Base-by-base conservation (phyloP, 352 stramenopile genomes). In the Pythium diclinum region DNA sequence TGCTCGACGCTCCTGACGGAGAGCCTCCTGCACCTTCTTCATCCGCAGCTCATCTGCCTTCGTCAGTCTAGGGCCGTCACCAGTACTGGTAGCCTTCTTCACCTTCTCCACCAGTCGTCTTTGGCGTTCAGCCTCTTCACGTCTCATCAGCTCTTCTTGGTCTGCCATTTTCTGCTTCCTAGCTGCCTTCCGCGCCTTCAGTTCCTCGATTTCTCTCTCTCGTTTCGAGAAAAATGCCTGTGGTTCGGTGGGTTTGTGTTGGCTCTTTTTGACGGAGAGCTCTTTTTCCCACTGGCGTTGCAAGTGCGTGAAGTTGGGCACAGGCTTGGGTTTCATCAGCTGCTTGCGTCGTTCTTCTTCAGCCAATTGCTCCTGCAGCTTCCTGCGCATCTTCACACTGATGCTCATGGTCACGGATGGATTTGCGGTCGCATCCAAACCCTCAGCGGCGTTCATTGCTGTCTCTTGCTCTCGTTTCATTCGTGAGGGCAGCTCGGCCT, bases 251-350 rank as follows among this genome's bases (percentile, higher is more conserved):
- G 57, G 60, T 34, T 61, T 72, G 16, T 70, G 65, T 19, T 72
- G 69, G 25, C 66, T 61, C 42, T 77, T 81, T 54, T 81, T 76
- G 11, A 56, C 59, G 0, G 67, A 63, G 61, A 84, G 28, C 2
- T 70, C 56, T 32, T 73, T 69, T 21, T 86, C 75, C 81, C 79
- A 91, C 38, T 85, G 69, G 1, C 56, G 70, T 47, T 92, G 83
- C 42, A 90, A 60, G 3, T 71, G 67, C 9, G 81, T 71, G 65
- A 92, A 92, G 62, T 92, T 72, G 0, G 83, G 83, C 16, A 89
- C 83, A 1, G 78, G 67, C 61, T 87, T 86, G 7, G 77, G 69
- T 19, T 74, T 76, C 19, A 56, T 59, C 10, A 59, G 62, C 14
- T 57, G 72, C n/a, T 56, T 34, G 16, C 59, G 47, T 2, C 30